phyloP scores from a whole-genome alignment of 306 rosid species.

The Lupinus albus region DNA sequence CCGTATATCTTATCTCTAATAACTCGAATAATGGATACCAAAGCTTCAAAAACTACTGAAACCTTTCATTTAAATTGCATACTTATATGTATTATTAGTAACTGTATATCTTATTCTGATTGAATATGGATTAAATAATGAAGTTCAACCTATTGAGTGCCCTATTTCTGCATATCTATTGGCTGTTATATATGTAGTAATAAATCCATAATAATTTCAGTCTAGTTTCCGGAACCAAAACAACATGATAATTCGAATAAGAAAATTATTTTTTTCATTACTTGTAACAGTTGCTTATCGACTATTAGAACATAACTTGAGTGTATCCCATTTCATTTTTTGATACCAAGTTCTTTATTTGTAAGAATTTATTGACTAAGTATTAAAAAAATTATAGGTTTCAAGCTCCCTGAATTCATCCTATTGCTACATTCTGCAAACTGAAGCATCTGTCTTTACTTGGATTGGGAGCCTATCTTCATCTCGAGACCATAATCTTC shows the following conservation, averaged over 20 bases:
- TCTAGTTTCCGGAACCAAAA: constrained; percentile 18
- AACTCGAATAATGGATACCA: background rate
- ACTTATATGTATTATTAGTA: too few relatives aligned
- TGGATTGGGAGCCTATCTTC: constrained; percentile 91
- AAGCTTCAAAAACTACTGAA: constrained; percentile 30
- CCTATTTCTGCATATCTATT: background rate
- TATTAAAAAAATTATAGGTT: constrained; percentile 57
- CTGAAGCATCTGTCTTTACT: constrained; percentile 61
- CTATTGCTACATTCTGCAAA: constrained; percentile 84
- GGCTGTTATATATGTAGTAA: constrained; percentile 3
- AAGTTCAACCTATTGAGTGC: background rate
- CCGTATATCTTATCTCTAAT: constrained; percentile 4
- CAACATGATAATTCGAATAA: background rate
- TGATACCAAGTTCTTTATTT: constrained; percentile 15
- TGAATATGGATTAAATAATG: constrained; percentile 4
- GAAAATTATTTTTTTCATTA: background rate
- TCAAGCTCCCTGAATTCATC: constrained; percentile 86
- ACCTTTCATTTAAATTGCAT: constrained; percentile 1
- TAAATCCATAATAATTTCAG: background rate
- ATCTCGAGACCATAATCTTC: constrained; percentile 82
- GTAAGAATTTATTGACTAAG: constrained; percentile 28
- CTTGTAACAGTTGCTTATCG: constrained; percentile 3
- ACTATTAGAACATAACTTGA: background rate
- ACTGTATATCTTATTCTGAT: constrained; percentile 15
- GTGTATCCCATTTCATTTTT: constrained; percentile 18